phyloP scores from a whole-genome alignment of 2,329 filamentous ascomycete genomes.

The Lachnellula cervina region DNA sequence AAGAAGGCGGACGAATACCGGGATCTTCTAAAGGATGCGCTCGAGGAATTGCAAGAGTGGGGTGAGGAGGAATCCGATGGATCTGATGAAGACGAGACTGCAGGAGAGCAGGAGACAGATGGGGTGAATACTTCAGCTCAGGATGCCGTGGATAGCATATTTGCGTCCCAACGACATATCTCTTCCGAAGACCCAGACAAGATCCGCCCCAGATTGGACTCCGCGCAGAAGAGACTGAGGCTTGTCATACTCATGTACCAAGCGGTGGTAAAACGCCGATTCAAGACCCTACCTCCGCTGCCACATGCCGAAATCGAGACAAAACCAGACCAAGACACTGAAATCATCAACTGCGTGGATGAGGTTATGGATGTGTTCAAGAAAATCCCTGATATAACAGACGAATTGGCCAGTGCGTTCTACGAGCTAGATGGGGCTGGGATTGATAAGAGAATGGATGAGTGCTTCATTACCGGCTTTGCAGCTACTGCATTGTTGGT shows the following conservation, averaged over 20 bases:
- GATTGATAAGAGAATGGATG: slow-evolving; percentile 54
- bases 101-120: slow-evolving; percentile 37
- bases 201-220: slow-evolving; percentile 61
- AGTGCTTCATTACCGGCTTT: slow-evolving; percentile 57
- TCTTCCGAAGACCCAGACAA: slow-evolving; percentile 58
- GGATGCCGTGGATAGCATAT: slow-evolving; percentile 62
- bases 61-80: slow-evolving; percentile 65
- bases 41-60: slow-evolving; percentile 86
- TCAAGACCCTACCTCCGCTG: slow-evolving; percentile 53
- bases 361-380: slow-evolving; percentile 52
- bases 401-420: slow-evolving; percentile 66
- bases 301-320: slow-evolving; percentile 33
- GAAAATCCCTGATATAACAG: slow-evolving; percentile 60
- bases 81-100: slow-evolving; percentile 49
- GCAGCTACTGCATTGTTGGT: slow-evolving; percentile 50
- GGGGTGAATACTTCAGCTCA: slow-evolving; percentile 41
- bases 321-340: slow-evolving; percentile 11
- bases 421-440: slow-evolving; percentile 61
- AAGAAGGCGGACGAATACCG: slow-evolving; percentile 69
- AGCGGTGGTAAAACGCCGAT: slow-evolving; percentile 63
- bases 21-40: slow-evolving; percentile 73
- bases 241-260: slow-evolving; percentile 65
- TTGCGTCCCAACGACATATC: slow-evolving; percentile 57
- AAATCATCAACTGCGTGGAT: slow-evolving; percentile 43
- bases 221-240: slow-evolving; percentile 58